phyloP scores from a whole-genome alignment of 176 grass and related monocot genomes.

The Oryza punctata region DNA sequence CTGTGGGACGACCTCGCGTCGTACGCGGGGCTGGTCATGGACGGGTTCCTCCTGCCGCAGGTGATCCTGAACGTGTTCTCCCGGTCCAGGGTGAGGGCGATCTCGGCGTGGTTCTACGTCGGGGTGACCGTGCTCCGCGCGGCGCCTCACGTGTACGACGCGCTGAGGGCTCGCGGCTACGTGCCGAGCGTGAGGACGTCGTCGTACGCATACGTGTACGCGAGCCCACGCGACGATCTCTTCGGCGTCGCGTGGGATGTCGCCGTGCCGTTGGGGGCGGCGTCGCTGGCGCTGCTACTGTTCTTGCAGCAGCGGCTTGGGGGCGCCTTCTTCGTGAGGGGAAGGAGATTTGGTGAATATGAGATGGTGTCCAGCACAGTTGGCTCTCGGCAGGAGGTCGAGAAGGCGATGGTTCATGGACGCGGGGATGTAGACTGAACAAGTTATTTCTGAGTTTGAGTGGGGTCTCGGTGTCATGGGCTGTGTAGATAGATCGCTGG shows the following conservation, averaged over 20 bases:
- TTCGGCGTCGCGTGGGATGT: constrained; percentile 51
- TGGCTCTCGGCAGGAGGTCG: constrained; percentile 16
- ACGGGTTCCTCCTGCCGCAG: constrained; percentile 61
- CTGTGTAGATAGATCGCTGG: not conserved
- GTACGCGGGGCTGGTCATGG: constrained; percentile 53
- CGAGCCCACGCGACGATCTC: constrained; percentile 37
- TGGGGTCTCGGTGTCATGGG: not conserved
- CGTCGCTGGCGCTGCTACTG: not conserved
- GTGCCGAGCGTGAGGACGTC: constrained; percentile 2
- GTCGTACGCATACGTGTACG: constrained; percentile 37
- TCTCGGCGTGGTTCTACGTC: constrained; percentile 53
- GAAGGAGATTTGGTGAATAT: constrained; percentile 12
- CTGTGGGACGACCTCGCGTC: constrained; percentile 36
- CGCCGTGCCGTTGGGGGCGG: not conserved
- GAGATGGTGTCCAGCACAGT: constrained; percentile 50
- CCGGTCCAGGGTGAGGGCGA: constrained; percentile 24
- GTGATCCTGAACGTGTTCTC: constrained; percentile 40
- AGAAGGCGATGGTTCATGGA: constrained; percentile 2
- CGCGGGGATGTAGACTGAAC: not conserved
- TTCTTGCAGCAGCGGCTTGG: constrained; percentile 17
- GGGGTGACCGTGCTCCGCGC: constrained; percentile 47
- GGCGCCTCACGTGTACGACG: constrained; percentile 58
- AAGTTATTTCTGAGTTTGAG: too few relatives aligned
- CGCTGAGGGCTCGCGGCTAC: constrained; percentile 31
- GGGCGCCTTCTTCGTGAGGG: not conserved